Base-by-base conservation (phyloP, 2,329 filamentous ascomycete species). In the Cladosporium sp. region DNA sequence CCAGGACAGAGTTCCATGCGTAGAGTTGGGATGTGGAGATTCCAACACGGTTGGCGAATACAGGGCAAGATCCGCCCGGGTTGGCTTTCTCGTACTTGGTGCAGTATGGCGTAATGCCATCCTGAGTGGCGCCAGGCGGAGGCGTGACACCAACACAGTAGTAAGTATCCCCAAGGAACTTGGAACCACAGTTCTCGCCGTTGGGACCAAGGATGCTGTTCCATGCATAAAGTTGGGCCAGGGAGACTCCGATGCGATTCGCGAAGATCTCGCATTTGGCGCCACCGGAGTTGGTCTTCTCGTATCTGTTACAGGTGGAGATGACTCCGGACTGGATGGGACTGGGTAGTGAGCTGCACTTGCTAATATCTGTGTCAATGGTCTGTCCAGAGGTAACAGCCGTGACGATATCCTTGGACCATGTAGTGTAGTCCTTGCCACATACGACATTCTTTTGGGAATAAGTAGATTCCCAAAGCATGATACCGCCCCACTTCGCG, bases 401-500 rank as follows among this genome's bases (percentile, higher is more conserved):
- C 16, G 66, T 68, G 31, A 83, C 72, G 55, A 82, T 78, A 10
- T 79, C 72, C 77, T 84, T 85, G 67, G 84, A 82, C 75, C 81
- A 80, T 61, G 79, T 75, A 2, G 78, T 76, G 73, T 83, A 86
- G 23, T 77, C 75, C 56, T 77, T 70, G n/a, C 74, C 79, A 64
- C 81, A 78, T 63, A 80, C 77, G 16, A 74, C 64, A 70, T 85
- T 86, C 62, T 76, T 76, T 14, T 78, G 74, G n/a, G 80, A 80
- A 12, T 78, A 78, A 1, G 82, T 84, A 5, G 84, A 83, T 62
- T 87, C 85, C 83, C 84, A 88, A 5, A 88, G 73, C 85, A 87
- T 88, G 49, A 86, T 78, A 76, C 86, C 86, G 49, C 84, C 86
- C 68, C 88, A 88, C 1, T 74, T 76, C 26, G 76, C 65, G 26